A percentile compares a stretch with the other conserved stretches of the same genome.
Conservation (phyloP, 1,284 basidiomycete genomes). For the Ceratobasidium sp. region DNA sequence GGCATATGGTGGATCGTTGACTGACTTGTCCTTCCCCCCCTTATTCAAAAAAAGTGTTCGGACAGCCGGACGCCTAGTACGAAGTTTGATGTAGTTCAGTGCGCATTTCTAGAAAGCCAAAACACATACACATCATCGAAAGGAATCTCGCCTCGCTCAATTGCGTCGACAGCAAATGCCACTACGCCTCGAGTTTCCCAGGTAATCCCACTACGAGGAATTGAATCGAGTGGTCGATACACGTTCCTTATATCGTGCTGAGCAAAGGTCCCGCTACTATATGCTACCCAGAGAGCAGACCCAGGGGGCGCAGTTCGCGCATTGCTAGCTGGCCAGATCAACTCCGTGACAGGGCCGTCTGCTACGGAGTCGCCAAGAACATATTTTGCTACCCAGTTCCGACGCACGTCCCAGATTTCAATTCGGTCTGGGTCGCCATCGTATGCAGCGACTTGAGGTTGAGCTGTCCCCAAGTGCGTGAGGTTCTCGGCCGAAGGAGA, state of each 20-base stretch:
- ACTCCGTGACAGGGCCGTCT: conserved; percentile 67
- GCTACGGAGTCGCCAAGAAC: conserved; percentile 64
- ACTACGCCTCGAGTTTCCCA: conserved; percentile 77
- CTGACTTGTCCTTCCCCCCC: conserved; percentile 47
- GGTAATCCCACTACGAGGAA: conserved; percentile 69
- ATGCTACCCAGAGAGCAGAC: conserved; percentile 71
- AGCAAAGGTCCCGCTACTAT: conserved; percentile 78
- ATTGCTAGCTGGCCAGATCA: conserved; percentile 16
- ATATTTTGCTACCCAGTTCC: conserved; percentile 85
- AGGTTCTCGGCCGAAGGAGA: conserved; percentile 25
- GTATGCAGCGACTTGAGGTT: not conserved
- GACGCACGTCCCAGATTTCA: conserved; percentile 88
- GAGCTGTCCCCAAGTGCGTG: not conserved
- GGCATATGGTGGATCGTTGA: conserved; percentile 49
- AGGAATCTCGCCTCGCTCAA: conserved; percentile 70
- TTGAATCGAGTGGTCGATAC: conserved; percentile 64
- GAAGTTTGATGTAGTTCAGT: conserved; percentile 27
- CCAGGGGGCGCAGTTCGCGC: not conserved
- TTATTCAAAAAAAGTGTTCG: conserved; percentile 49
- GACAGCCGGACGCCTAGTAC: conserved; percentile 59
- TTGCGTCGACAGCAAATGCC: conserved; percentile 69
- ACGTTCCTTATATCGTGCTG: conserved; percentile 76
- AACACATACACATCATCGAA: conserved; percentile 80
- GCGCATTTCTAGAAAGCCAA: not conserved
- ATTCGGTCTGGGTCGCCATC: conserved; percentile 47